Percentiles rank a stretch among this genome's conserved stretches.
These are phyloP conservation scores for Mucor piriformis DNA, from an alignment of 371 early-diverging fungal genomes.

Conservation along the genomic window DNA sequence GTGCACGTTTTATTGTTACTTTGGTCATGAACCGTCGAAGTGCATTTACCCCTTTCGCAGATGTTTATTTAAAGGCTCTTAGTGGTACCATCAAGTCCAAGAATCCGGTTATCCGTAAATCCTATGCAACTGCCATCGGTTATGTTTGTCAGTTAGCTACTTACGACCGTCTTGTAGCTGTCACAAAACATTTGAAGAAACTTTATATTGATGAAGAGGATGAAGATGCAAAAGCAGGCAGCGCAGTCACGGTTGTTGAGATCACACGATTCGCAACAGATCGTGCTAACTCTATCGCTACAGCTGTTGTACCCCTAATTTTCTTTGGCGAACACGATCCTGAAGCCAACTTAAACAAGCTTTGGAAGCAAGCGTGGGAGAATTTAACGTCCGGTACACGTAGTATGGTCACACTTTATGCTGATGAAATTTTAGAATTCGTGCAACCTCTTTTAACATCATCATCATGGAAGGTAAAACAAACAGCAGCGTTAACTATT, in stretches of 20 bases:
- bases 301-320: conserved; percentile 73
- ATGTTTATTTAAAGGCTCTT: conserved; percentile 72
- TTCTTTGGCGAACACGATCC: conserved; percentile 79
- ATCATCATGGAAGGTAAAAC: conserved; percentile 79
- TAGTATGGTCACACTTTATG: conserved; percentile 46
- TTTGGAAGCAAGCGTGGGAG: conserved; percentile 87
- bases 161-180: conserved; percentile 60
- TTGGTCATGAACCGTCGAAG: conserved; percentile 70
- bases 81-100: conserved; percentile 77
- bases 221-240: conserved; percentile 72
- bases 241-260: conserved; percentile 76
- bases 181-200: conserved; percentile 71
- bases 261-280: conserved; percentile 79
- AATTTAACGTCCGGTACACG: conserved; percentile 77
- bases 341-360: conserved; percentile 52
- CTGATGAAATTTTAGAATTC: conserved; percentile 64
- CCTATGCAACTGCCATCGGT: conserved; percentile 85
- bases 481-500: conserved; percentile 75
- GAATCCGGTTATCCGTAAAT: conserved; percentile 80
- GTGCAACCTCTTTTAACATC: conserved; percentile 60
- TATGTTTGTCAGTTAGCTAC: conserved; percentile 72
- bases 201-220: conserved; percentile 78
- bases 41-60: conserved; percentile 64
- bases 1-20: conserved; percentile 82
- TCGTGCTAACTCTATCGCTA: conserved; percentile 59